These are phyloP conservation scores for Ophiocordyceps australis DNA, from an alignment of 2,329 filamentous ascomycete genomes.

Conservation along the genomic window DNA sequence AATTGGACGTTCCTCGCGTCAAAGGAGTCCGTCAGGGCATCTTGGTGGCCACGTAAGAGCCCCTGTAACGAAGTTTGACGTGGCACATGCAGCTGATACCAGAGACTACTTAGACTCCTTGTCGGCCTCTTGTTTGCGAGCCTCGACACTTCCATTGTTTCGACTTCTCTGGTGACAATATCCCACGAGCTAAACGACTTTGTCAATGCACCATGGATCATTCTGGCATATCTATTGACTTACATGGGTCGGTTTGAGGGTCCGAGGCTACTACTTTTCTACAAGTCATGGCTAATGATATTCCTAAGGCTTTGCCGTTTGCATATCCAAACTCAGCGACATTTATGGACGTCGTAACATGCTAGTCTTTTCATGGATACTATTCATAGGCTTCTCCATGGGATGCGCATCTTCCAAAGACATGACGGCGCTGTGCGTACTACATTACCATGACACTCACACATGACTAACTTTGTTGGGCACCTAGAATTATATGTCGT, in stretches of 20 bases:
- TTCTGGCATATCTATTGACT: conserved; percentile 35
- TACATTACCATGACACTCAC: too few species aligned
- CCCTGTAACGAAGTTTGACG: conserved; percentile 7
- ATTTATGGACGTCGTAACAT: conserved; percentile 36
- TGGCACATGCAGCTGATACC: too few species aligned
- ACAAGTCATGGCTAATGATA: conserved; percentile 2
- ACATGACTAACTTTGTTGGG: conserved; percentile 5
- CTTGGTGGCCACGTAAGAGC: conserved; percentile 16
- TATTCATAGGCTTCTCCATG: conserved; percentile 36
- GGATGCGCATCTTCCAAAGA: conserved; percentile 29
- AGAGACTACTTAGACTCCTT: conserved; percentile 31
- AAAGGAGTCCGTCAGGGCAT: conserved; percentile 8
- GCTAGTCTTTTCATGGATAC: conserved; percentile 29
- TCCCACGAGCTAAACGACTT: conserved; percentile 32
- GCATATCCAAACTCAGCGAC: conserved; percentile 39
- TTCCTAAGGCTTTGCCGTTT: conserved; percentile 30
- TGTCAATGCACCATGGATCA: conserved; percentile 32
- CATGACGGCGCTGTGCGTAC: conserved; percentile 31
- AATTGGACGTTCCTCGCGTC: neutral
- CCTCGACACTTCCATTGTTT: conserved; percentile 38
- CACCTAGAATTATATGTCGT: conserved; percentile 33
- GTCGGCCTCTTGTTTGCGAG: conserved; percentile 36
- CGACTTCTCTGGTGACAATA: conserved; percentile 37
- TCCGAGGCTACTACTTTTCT: neutral
- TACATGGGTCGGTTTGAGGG: conserved; percentile 26